A percentile compares a stretch with the other conserved stretches of the same genome.
These are phyloP conservation scores for Agaricales sp. DNA, from an alignment of 1,284 basidiomycete genomes.

Conservation along the genomic window DNA sequence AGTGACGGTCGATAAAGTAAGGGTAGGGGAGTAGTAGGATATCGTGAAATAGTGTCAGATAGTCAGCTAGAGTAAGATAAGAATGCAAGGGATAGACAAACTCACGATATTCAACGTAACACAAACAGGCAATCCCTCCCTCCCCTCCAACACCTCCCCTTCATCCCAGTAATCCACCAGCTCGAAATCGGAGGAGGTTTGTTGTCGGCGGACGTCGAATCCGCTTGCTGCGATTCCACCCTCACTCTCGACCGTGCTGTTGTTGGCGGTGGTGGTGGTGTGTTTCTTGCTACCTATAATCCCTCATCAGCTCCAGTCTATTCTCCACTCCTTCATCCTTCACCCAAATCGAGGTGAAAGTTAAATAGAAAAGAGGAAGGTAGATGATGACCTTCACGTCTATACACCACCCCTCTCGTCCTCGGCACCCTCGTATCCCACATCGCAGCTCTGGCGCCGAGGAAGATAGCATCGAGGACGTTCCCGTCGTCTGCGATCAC, in stretches of 20 bases:
- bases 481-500: slow-evolving; percentile 67
- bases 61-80: not conserved
- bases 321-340: slow-evolving; percentile 6
- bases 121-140: slow-evolving; percentile 61
- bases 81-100: slow-evolving; percentile 9
- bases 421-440: slow-evolving; percentile 73
- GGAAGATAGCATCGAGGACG: slow-evolving; percentile 63
- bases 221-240: slow-evolving; percentile 38
- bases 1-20: too few species aligned
- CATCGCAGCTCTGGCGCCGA: slow-evolving; percentile 64
- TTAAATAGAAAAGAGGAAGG: not conserved
- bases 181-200: slow-evolving; percentile 63
- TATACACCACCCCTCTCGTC: slow-evolving; percentile 57
- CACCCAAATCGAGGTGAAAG: not conserved
- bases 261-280: slow-evolving; percentile 15
- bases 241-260: slow-evolving; percentile 40
- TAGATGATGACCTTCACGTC: slow-evolving; percentile 14
- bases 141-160: slow-evolving; percentile 49
- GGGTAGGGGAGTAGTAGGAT: too few species aligned
- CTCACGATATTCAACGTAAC: slow-evolving; percentile 67
- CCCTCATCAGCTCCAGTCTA: slow-evolving; percentile 12
- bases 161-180: slow-evolving; percentile 79
- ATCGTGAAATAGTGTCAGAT: too few species aligned
- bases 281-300: too few species aligned
- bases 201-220: slow-evolving; percentile 43